phyloP scores from a whole-genome alignment of 805 yeast genomes.

The Suhomyces canberraensis region DNA sequence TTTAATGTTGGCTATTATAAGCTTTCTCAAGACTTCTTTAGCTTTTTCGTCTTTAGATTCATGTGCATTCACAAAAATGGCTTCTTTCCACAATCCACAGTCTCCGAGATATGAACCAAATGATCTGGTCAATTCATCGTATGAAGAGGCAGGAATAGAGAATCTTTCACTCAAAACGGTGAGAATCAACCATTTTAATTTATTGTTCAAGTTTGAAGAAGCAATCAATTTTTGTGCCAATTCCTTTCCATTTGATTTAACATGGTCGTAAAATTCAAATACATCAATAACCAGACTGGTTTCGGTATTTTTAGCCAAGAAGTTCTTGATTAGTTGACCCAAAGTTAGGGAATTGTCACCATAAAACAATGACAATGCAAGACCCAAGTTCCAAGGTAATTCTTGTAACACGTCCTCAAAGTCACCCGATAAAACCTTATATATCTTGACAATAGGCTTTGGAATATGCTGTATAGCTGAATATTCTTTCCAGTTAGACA shows the following conservation, averaged over 20 bases:
- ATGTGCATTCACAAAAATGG: slow-evolving; percentile 63
- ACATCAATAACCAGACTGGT: slow-evolving; percentile 16
- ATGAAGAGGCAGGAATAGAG: slow-evolving; percentile 10
- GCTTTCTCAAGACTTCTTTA: slow-evolving; percentile 34
- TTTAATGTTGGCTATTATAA: slow-evolving; percentile 33
- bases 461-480: slow-evolving; percentile 49
- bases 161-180: slow-evolving; percentile 34
- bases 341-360: slow-evolving; percentile 36
- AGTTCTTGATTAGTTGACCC: neutral
- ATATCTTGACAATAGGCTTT: slow-evolving; percentile 50
- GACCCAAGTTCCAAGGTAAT: slow-evolving; percentile 63
- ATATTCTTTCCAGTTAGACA: slow-evolving; percentile 59
- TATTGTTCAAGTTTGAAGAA: slow-evolving; percentile 27
- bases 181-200: slow-evolving; percentile 51
- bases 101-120: slow-evolving; percentile 50
- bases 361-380: slow-evolving; percentile 62
- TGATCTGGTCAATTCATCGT: slow-evolving; percentile 25
- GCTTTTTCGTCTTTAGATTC: slow-evolving; percentile 47
- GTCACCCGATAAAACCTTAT: slow-evolving; percentile 60
- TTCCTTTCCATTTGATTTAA: slow-evolving; percentile 8
- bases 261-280: slow-evolving; percentile 16
- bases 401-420: slow-evolving; percentile 37
- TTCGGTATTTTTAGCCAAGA: slow-evolving; percentile 10
- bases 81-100: slow-evolving; percentile 51
- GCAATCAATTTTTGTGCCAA: neutral